phyloP scores from a whole-genome alignment of 2,329 filamentous ascomycete species.

The Xylariaceae sp. region DNA sequence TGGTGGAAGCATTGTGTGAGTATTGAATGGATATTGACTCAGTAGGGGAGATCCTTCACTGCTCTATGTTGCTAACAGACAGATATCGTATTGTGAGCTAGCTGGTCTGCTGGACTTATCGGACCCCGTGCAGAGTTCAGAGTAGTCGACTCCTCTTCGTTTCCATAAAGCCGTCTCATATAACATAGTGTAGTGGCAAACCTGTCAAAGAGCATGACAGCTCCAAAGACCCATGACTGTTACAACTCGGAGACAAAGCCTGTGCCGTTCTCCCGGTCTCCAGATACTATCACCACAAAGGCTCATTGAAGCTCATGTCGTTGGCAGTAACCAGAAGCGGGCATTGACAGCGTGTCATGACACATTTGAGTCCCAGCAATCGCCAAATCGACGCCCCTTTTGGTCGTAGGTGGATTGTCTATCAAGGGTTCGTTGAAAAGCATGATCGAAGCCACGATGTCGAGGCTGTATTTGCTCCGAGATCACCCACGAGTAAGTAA shows the following conservation, averaged over 20 bases:
- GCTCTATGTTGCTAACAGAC: neutral
- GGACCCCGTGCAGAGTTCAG: constrained; percentile 2
- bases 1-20: neutral
- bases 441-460: too few relatives aligned
- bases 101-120: constrained; percentile 1
- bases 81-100: too few relatives aligned
- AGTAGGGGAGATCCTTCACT: constrained; percentile 1
- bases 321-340: constrained; percentile 2
- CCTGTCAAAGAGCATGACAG: constrained; percentile 2
- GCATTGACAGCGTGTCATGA: neutral
- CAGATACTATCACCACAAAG: constrained; percentile 1
- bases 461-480: too few relatives aligned
- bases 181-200: constrained; percentile 2
- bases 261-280: neutral
- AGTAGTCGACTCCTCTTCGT: too few relatives aligned
- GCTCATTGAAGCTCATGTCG: neutral
- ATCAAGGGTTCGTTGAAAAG: too few relatives aligned
- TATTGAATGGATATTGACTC: neutral
- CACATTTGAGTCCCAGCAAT: neutral
- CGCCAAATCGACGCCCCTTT: neutral
- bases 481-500: too few relatives aligned
- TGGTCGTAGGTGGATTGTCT: too few relatives aligned
- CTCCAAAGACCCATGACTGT: neutral
- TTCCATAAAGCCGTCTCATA: constrained; percentile 1
- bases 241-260: neutral